Base-by-base conservation (phyloP, 2,329 filamentous ascomycete species). In the Stenocarpella maydis region DNA sequence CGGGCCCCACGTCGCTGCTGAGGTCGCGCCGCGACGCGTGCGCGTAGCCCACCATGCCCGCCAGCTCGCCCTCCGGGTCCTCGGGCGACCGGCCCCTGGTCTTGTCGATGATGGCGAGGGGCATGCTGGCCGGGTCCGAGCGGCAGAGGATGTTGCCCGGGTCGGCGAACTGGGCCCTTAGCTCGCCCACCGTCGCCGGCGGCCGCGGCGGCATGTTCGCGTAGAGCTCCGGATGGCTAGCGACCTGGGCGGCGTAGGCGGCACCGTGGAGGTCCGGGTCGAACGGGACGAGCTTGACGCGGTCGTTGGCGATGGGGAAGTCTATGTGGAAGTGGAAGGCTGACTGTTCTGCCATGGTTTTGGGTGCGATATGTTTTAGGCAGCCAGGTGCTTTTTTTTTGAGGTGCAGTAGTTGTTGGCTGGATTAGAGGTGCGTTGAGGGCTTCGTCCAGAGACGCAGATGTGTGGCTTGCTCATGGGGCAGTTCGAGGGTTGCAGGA, bases 1-100 rank as follows among this genome's bases (percentile, higher is more conserved):
- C 77, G 53, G 77, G 76, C 15, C 81, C 81, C 9, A 79, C 75
- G 69, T 78, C 77, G 17, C 74, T 75, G 65, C 71, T 73, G 2
- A 73, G 69, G 45, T 74, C 1, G 37, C 37, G 10, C 52, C 24
- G 15, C n/a, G 74, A 74, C 19, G 74, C 75, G 63, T 72, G 68
- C 28, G 76, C 72, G 68, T 75, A 77, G 47, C 71, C 68, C 39
- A 78, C 73, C 47, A 75, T 72, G n/a, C 77, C 77, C 1, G 76
- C 76, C 7, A 78, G 69, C 43, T 72, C 74, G n/a, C 75, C 77
- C 12, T 76, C 75, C 10, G 72, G 69, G 67, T 77, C 77, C 49
- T 74, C 74, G 28, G 68, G 39, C 3, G 74, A 74, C 17, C 74
- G 31, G 4, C 73, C 71, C 8, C 70, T 70, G 7, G 74, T 76